These are phyloP conservation scores for Biscogniauxia mediterranea DNA, from an alignment of 2,329 filamentous ascomycete species.

Conservation along the genomic window DNA sequence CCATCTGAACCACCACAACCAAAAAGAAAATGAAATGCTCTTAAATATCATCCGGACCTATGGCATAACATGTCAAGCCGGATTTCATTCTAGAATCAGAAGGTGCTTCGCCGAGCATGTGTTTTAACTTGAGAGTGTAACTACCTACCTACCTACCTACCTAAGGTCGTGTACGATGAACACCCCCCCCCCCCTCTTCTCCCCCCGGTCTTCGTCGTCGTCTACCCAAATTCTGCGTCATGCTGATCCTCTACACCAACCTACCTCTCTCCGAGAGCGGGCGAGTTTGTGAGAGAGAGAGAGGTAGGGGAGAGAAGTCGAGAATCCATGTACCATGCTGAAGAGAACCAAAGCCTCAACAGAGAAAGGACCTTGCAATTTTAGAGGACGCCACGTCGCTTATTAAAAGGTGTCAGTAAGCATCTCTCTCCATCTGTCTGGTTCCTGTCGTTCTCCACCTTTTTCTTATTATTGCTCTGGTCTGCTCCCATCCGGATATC, in stretches of 20 bases:
- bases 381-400: not conserved
- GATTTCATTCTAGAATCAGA: slow-evolving; percentile 5
- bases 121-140: not conserved
- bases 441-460: no score
- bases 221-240: not conserved
- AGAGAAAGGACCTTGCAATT: not conserved
- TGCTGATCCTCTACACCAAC: not conserved
- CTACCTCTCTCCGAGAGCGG: no score
- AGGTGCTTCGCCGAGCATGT: slow-evolving; percentile 1
- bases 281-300: no score
- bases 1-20: not conserved
- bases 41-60: no score
- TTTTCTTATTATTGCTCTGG: no score
- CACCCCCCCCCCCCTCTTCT: not conserved
- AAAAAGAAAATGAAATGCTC: not conserved
- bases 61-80: not conserved
- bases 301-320: not conserved
- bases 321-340: not conserved
- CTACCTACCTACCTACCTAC: not conserved
- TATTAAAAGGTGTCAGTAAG: not conserved
- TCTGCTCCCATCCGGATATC: not conserved
- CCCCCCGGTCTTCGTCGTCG: no score
- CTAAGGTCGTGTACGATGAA: not conserved
- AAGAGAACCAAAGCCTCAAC: no score
- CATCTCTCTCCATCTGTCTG: not conserved